Conservation (phyloP, 805 yeast species). For the Myxozyma lipomycoides region DNA sequence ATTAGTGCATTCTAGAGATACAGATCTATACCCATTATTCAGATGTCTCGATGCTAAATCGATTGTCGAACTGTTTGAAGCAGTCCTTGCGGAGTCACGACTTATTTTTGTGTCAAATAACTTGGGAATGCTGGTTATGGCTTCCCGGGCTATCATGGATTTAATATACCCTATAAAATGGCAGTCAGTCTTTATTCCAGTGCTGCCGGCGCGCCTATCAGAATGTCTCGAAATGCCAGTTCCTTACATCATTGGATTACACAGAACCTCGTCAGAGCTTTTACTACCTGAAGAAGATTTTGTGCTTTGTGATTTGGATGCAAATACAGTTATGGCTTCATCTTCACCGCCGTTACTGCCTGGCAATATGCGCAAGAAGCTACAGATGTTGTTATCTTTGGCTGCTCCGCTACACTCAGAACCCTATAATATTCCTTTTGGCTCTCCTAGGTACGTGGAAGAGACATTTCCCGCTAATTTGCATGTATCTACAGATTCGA, state of each 20-base stretch:
- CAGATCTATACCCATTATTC: conserved; percentile 25
- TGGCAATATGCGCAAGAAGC: conserved; percentile 12
- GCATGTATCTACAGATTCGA: conserved; percentile 6
- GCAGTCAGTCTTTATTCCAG: conserved; percentile 27
- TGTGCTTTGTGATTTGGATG: conserved; percentile 26
- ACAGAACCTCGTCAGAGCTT: conserved; percentile 2
- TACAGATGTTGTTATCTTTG: conserved; percentile 7
- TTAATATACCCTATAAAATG: conserved; percentile 23
- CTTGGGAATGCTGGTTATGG: conserved; percentile 17
- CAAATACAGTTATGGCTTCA: conserved; percentile 5
- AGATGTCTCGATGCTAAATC: conserved; percentile 14
- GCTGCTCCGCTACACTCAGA: conserved; percentile 21
- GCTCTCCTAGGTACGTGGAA: conserved; percentile 16
- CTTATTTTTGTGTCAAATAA: conserved; percentile 21
- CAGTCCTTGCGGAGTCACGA: conserved; percentile 23
- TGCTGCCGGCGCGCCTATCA: conserved; percentile 21
- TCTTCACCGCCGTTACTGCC: conserved; percentile 19
- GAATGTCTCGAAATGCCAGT: conserved; percentile 28
- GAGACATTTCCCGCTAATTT: conserved; percentile 21
- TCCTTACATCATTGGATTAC: conserved; percentile 27
- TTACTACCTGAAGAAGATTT: conserved; percentile 16
- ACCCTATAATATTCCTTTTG: conserved; percentile 12
- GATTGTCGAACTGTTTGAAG: conserved; percentile 22
- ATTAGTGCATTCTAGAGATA: conserved; percentile 19
- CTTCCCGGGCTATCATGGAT: conserved; percentile 18